Conservation (phyloP, 345 rosid species). For the Draba incana region DNA sequence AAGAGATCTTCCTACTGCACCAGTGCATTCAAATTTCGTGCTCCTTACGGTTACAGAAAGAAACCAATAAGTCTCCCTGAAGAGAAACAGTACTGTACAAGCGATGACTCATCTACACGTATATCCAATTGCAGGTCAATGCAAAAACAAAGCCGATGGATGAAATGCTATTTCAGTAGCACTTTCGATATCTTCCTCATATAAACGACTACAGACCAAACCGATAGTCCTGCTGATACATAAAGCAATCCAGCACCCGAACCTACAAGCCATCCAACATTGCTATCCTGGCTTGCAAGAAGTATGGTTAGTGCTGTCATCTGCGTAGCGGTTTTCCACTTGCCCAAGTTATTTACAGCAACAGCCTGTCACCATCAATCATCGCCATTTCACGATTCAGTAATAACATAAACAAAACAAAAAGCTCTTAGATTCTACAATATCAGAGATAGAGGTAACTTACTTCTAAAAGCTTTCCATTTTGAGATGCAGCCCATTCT, state of each 20-base stretch:
- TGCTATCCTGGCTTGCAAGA: constrained; percentile 82
- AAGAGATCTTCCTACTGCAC: neutral
- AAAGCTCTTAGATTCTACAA: neutral
- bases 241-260: constrained; percentile 86
- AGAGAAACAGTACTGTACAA: constrained; percentile 11
- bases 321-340: constrained; percentile 98
- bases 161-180: constrained; percentile 57
- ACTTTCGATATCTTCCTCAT: constrained; percentile 83
- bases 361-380: constrained; percentile 64
- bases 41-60: too few species aligned
- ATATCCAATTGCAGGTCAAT: constrained; percentile 17
- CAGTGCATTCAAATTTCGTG: constrained; percentile 7
- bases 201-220: constrained; percentile 86
- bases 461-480: constrained; percentile 82
- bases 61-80: neutral
- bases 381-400: constrained; percentile 8
- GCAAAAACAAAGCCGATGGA: constrained; percentile 32
- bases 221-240: constrained; percentile 86
- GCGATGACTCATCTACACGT: neutral
- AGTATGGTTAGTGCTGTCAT: constrained; percentile 93
- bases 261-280: constrained; percentile 64
- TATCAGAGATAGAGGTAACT: constrained; percentile 28
- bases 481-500: constrained; percentile 99
- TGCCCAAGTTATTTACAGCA: constrained; percentile 96
- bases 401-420: neutral